Base-by-base conservation (phyloP, 2,329 filamentous ascomycete genomes). In the Ophiocordyceps camponoti-rufipedis region DNA sequence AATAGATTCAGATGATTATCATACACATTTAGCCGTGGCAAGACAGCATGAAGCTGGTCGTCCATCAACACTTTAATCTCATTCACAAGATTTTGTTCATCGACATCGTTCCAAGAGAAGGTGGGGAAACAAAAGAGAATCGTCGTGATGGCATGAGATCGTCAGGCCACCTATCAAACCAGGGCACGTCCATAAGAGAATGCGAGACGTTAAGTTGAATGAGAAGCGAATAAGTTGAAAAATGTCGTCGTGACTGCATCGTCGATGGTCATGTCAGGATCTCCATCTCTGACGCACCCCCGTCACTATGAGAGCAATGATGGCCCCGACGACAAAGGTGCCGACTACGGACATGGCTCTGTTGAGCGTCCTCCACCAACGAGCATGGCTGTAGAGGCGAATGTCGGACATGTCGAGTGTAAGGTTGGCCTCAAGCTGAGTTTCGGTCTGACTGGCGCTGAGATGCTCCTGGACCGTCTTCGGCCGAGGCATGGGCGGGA, bases 291-390 rank as follows among this genome's bases (percentile, higher is more conserved):
- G 62, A 44, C 61, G 62, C n/a, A 70, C 60, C 42, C 72, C 72
- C 14, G 76, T 58, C 19, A 76, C 63, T 16, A 66, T 64, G 43
- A 78, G 64, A 11, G 70, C 68, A 31, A 69, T 56, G 28, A 74
- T 59, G 28, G 71, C 67, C 32, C 67, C 71, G 18, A 77, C 59
- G 31, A 78, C 65, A 42, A 77, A 56, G 5, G 76, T 55, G 4
- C 74, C 74, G 23, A 76, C 56, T 42, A 76, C 52, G 28, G 72
- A 69, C 74, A 78, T 77, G 51, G 65, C 64, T 45, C 74, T 68
- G 54, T 78, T 78, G 41, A 78, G 62, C 43, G 66, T 70, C 46
- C 74, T 66, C 74, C 74, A 78, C 74, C 74, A 78, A 43, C 66
- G 62, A 12, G 71, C 71, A 46, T 69, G 75, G 51, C 68, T 65